Percentiles rank a stretch among this genome's conserved stretches.
These are phyloP conservation scores for Mycena pura DNA, from an alignment of 768 basidiomycete genomes.

Conservation along the genomic window DNA sequence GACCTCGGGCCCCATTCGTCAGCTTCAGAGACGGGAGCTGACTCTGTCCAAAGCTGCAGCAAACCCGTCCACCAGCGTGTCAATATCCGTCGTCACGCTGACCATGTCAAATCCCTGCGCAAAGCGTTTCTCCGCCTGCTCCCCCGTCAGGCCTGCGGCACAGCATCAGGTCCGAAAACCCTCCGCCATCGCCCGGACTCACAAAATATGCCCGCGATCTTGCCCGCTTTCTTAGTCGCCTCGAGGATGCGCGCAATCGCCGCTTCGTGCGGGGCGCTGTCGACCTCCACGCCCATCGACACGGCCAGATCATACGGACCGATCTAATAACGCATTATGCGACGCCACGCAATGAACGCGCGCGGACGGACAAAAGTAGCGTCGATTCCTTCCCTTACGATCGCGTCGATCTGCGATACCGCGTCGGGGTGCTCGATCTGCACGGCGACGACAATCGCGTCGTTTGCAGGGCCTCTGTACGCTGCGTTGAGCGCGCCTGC, in stretches of 20 bases:
- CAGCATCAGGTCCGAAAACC: neutral
- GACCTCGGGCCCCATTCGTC: too few relatives aligned
- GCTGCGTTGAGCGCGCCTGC: conserved; percentile 28
- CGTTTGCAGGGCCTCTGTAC: conserved; percentile 27
- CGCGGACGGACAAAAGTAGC: conserved; percentile 27
- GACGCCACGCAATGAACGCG: neutral
- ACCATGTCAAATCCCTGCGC: conserved; percentile 37
- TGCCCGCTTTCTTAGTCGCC: conserved; percentile 28
- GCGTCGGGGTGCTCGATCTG: conserved; percentile 36
- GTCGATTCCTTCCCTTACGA: conserved; percentile 33
- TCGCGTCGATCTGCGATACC: conserved; percentile 29
- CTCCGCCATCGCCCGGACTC: too few relatives aligned
- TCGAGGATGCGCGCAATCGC: conserved; percentile 31
- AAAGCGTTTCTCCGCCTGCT: conserved; percentile 33
- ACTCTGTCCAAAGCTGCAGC: conserved; percentile 26
- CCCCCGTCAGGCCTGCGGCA: conserved; percentile 29
- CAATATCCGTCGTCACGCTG: conserved; percentile 35
- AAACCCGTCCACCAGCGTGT: conserved; percentile 28
- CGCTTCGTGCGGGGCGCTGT: conserved; percentile 27
- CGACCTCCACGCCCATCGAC: conserved; percentile 34
- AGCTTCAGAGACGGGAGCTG: too few relatives aligned
- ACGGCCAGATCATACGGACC: conserved; percentile 33
- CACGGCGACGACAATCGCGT: conserved; percentile 27
- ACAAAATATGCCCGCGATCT: conserved; percentile 35
- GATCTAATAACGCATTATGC: conserved; percentile 15